Evolutionary conservation across 768 basidiomycete species (phyloP).

Genomic region (Sarcomyxa edulis): DNA sequence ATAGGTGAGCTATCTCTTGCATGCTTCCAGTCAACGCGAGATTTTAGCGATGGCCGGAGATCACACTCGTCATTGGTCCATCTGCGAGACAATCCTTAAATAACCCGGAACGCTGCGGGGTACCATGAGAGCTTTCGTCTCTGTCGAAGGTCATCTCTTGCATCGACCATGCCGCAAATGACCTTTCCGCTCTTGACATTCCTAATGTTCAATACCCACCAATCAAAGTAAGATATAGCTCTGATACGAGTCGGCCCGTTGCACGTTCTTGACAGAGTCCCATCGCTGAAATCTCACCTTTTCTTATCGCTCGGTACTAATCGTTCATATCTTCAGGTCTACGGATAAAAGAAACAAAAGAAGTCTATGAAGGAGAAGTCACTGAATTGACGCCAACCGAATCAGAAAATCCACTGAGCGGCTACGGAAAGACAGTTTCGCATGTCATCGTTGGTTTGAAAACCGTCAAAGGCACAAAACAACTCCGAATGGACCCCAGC

Average conservation of each 20-base stretch:
- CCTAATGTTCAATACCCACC: no score
- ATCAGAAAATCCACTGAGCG: conserved; percentile 93
- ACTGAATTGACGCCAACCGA: conserved; percentile 96
- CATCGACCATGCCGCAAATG: no score
- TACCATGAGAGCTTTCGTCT: no score
- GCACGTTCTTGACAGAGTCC: background rate
- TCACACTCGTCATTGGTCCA: background rate
- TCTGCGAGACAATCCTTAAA: background rate
- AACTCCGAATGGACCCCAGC: conserved; percentile 86
- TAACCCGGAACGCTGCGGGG: background rate
- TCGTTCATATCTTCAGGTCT: conserved; percentile 53
- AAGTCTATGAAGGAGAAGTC: conserved; percentile 97
- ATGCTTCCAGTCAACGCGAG: no score
- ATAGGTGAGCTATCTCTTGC: conserved; percentile 60
- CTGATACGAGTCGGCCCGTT: background rate
- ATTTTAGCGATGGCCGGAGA: no score
- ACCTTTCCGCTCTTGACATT: no score
- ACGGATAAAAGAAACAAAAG: conserved; percentile 98
- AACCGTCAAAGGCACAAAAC: conserved; percentile 90
- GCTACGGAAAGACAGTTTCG: conserved; percentile 98
- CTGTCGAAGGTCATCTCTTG: no score
- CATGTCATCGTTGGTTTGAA: conserved; percentile 96
- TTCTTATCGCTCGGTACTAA: conserved; percentile 7
- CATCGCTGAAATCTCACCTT: background rate
- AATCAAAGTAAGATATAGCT: no score